A percentile compares a stretch with the other conserved stretches of the same genome.
phyloP scores from a whole-genome alignment of 495 filamentous ascomycete species.

The Talaromyces nanjingensis region DNA sequence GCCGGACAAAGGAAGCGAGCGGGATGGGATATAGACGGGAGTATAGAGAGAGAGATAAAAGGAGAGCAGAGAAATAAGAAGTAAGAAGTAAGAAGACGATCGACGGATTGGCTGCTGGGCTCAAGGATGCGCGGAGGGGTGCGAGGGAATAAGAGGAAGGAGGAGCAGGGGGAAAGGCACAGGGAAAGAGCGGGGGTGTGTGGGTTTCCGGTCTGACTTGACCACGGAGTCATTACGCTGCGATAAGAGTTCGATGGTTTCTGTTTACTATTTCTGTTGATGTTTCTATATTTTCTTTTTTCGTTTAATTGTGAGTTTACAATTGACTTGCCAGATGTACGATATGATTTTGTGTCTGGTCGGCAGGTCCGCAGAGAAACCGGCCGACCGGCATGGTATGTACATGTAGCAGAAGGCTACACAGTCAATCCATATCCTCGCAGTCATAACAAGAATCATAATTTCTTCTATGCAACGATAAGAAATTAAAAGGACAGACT shows the following conservation, averaged over 20 bases:
- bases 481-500: not conserved
- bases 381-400: not conserved
- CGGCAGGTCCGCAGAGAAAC: not conserved
- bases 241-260: not conserved
- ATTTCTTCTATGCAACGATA: not conserved
- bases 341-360: not conserved
- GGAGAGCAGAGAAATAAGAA: conserved; percentile 3
- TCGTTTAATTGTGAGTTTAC: not conserved
- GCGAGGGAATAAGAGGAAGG: conserved; percentile 4
- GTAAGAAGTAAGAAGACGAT: not conserved
- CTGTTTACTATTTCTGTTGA: not conserved
- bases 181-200: conserved; percentile 2
- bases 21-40: not conserved
- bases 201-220: not conserved
- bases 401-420: not conserved
- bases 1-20: not conserved
- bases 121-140: not conserved
- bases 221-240: not conserved
- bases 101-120: not conserved
- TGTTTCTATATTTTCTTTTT: not conserved
- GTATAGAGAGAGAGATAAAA: conserved; percentile 7
- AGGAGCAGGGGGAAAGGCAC: not conserved
- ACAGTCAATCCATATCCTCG: not conserved
- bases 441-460: not conserved
- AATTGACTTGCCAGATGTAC: not conserved